Percentiles rank a stretch among this genome's conserved stretches.
Conservation (phyloP, 192 early-diverging fungal genomes). For the Coemansia sp. region DNA sequence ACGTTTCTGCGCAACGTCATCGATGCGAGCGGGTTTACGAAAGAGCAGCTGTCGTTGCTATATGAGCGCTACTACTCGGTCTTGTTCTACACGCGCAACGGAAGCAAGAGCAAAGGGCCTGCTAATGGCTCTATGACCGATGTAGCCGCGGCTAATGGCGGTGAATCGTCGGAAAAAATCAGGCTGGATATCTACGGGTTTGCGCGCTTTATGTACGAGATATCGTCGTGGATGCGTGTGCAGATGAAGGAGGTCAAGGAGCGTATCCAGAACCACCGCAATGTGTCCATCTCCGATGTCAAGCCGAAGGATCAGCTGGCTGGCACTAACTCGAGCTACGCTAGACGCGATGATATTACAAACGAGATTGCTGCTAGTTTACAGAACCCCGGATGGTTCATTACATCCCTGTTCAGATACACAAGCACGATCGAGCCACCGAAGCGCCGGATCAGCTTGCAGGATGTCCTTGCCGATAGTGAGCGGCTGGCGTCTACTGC, state of each 20-base stretch:
- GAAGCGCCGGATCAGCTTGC: constrained; percentile 17
- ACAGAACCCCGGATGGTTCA: constrained; percentile 54
- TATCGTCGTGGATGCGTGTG: constrained; percentile 66
- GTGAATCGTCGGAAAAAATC: constrained; percentile 31
- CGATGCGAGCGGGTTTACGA: constrained; percentile 72
- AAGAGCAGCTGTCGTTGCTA: constrained; percentile 82
- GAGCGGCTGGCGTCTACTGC: constrained; percentile 1
- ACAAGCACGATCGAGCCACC: constrained; percentile 36
- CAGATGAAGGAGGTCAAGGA: constrained; percentile 50
- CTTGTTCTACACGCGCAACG: constrained; percentile 58
- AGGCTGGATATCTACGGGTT: constrained; percentile 70
- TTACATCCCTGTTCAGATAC: constrained; percentile 47
- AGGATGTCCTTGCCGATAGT: constrained; percentile 11
- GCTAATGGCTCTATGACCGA: neutral
- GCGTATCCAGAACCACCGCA: constrained; percentile 43
- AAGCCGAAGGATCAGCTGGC: constrained; percentile 1
- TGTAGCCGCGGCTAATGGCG: neutral
- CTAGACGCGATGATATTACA: constrained; percentile 32
- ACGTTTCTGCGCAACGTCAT: constrained; percentile 80
- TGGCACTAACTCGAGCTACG: neutral
- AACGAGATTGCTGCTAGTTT: constrained; percentile 34
- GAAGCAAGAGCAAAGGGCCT: constrained; percentile 16
- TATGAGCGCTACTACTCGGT: constrained; percentile 88
- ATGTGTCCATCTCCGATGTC: constrained; percentile 24
- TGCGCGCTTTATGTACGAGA: constrained; percentile 70